These are phyloP conservation scores for Nannizzia gypsea DNA, from an alignment of 2,329 filamentous ascomycete genomes.

Conservation along the genomic window DNA sequence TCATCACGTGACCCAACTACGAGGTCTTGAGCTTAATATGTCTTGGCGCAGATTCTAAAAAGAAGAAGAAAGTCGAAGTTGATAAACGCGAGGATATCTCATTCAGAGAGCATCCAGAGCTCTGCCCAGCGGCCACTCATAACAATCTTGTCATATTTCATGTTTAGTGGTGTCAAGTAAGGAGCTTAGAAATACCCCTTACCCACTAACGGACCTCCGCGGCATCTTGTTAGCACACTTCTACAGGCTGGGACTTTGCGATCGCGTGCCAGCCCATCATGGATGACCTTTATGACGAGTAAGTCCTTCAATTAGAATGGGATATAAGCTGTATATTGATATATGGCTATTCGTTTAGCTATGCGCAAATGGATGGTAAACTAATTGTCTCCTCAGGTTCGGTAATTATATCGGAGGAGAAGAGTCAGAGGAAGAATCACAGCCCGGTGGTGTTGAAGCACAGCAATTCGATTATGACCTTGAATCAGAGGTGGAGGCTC, in stretches of 20 bases:
- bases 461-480: slow-evolving; percentile 72
- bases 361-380: not conserved
- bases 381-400: slow-evolving; percentile 50
- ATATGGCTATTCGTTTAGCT: too few relatives aligned
- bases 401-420: slow-evolving; percentile 97
- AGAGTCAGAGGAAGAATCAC: slow-evolving; percentile 76
- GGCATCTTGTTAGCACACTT: not conserved
- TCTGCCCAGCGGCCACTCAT: not conserved
- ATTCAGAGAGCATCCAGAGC: not conserved
- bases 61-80: slow-evolving; percentile 1
- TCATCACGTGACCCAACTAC: not conserved
- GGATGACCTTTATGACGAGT: slow-evolving; percentile 98
- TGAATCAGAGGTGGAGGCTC: slow-evolving; percentile 51
- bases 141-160: not conserved
- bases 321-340: not conserved
- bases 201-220: not conserved
- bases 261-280: slow-evolving; percentile 35
- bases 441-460: slow-evolving; percentile 59
- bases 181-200: not conserved
- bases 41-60: slow-evolving; percentile 6
- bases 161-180: not conserved
- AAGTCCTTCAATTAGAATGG: slow-evolving; percentile 21
- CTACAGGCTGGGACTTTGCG: not conserved
- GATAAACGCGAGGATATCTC: not conserved
- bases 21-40: not conserved